Evolutionary conservation across 805 yeast genomes (phyloP).

Genomic region (Hanseniaspora pseudoguilliermondii): DNA sequence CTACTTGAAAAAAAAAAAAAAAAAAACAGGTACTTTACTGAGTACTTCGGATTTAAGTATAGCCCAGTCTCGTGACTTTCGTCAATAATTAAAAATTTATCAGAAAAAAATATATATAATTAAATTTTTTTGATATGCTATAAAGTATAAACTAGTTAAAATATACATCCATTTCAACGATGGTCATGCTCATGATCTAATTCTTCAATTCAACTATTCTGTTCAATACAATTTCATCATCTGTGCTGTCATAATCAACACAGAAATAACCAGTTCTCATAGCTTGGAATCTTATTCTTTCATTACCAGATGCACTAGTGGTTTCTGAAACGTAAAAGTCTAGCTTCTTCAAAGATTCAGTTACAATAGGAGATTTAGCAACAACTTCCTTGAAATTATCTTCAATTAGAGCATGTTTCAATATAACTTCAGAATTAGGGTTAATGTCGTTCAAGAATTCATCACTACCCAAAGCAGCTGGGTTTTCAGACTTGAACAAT

Average conservation of each 20-base stretch:
- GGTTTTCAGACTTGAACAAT: slow-evolving; percentile 83
- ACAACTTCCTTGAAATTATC: slow-evolving; percentile 58
- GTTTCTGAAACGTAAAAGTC: slow-evolving; percentile 64
- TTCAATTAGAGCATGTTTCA: slow-evolving; percentile 60
- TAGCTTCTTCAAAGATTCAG: slow-evolving; percentile 41
- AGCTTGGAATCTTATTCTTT: slow-evolving; percentile 94
- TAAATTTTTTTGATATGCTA: too few relatives aligned
- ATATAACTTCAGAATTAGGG: slow-evolving; percentile 59
- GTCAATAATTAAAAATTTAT: too few relatives aligned
- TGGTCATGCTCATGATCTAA: slow-evolving; percentile 18
- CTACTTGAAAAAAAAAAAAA: too few relatives aligned
- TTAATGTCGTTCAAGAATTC: slow-evolving; percentile 81
- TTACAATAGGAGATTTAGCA: slow-evolving; percentile 62
- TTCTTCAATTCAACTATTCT: slow-evolving; percentile 90
- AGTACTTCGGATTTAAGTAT: too few relatives aligned
- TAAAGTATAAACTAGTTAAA: too few relatives aligned
- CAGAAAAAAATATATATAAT: too few relatives aligned
- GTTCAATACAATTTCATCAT: slow-evolving; percentile 58
- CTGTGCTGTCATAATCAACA: slow-evolving; percentile 62
- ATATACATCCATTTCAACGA: too few relatives aligned
- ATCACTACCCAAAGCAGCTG: slow-evolving; percentile 62
- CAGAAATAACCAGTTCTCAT: slow-evolving; percentile 93
- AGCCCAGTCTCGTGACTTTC: too few relatives aligned
- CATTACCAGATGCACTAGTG: slow-evolving; percentile 37
- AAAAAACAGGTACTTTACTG: too few relatives aligned